Percentiles rank a stretch among this genome's conserved stretches.
These are phyloP conservation scores for Trichodelitschia bisporula DNA, from an alignment of 495 filamentous ascomycete species.

Conservation along the genomic window DNA sequence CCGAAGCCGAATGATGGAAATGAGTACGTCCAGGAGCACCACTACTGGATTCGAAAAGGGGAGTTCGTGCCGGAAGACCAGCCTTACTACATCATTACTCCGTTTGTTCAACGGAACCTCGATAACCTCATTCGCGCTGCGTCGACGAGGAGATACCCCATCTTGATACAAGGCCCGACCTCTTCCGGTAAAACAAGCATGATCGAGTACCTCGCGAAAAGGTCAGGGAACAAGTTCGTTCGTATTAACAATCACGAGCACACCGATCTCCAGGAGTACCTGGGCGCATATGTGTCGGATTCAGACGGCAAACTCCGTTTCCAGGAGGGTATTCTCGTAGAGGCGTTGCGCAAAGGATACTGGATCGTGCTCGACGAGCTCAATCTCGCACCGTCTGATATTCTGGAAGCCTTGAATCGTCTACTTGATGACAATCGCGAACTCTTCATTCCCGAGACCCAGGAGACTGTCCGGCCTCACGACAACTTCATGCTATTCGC, in stretches of 20 bases:
- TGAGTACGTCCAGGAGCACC: slow-evolving; percentile 65
- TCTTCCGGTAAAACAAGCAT: slow-evolving; percentile 96
- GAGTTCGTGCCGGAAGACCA: slow-evolving; percentile 37
- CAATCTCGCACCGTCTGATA: slow-evolving; percentile 88
- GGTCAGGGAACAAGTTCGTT: slow-evolving; percentile 88
- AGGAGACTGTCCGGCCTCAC: slow-evolving; percentile 76
- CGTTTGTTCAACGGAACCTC: slow-evolving; percentile 81
- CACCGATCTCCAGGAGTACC: slow-evolving; percentile 92
- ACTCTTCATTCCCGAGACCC: slow-evolving; percentile 87
- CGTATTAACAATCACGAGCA: slow-evolving; percentile 99
- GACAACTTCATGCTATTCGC: slow-evolving; percentile 95
- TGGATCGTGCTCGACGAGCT: slow-evolving; percentile 98
- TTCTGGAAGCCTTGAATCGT: slow-evolving; percentile 84
- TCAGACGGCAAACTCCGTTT: slow-evolving; percentile 64
- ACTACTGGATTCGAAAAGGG: slow-evolving; percentile 81
- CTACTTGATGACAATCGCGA: slow-evolving; percentile 95
- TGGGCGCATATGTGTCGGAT: slow-evolving; percentile 80
- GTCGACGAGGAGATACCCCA: slow-evolving; percentile 74
- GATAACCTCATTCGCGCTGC: slow-evolving; percentile 81
- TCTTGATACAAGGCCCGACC: slow-evolving; percentile 91
- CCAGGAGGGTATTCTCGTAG: slow-evolving; percentile 83
- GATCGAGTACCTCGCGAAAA: slow-evolving; percentile 92
- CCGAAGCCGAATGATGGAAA: slow-evolving; percentile 47
- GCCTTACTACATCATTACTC: slow-evolving; percentile 84
- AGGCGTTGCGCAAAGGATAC: slow-evolving; percentile 73